Evolutionary conservation across 768 basidiomycete species (phyloP), one percentile per base, ranked within the genome.

Genomic region (Boletus coccyginus): DNA sequence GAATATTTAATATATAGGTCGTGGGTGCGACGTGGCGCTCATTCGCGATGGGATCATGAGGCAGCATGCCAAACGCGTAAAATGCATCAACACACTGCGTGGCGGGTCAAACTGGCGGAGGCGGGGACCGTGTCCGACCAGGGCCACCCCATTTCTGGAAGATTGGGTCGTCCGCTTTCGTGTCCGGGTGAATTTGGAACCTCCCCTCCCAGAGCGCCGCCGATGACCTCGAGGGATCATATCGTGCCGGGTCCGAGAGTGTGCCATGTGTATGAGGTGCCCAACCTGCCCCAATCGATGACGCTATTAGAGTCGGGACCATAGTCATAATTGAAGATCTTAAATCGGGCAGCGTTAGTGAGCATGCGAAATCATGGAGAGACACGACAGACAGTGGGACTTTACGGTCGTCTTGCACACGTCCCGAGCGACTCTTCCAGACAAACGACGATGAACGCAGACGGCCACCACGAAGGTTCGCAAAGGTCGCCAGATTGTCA

Each of bases 141-240:
- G 57, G 56, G 4, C 53, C 58, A 38, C 72, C 64, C 74, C 74
- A 73, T 61, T 60, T 69, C 43, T 57, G 59, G 58, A 72, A 74
- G 27, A 74, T 71, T 3, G 76, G 77, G 63, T 95, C 92, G 56
- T 90, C 83, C 33, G 72, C 75, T 45, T 81, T 77, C 3, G 93
- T 95, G 38, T 90, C 91, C 0, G 94, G 94, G 66, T 97, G 94
- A 7, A 96, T 76, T 69, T 93, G 92, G 16, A 94, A 77, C 71
- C 83, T 90, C 59, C 92, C 92, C 69, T 90, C 85, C 86, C 86
- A 92, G 8, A 94, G 77, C 2, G 89, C 90, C 11, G 90, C 86
- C 32, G 90, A 87, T 11, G 90, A 88, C 67, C 80, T 81, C 33
- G 92, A 91, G 16, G 92, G 90, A 69, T 93, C 88, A 55, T 78